Percentiles rank a stretch among this genome's conserved stretches.
phyloP scores from a whole-genome alignment of 352 stramenopile species.

The Globisporangium solare region DNA sequence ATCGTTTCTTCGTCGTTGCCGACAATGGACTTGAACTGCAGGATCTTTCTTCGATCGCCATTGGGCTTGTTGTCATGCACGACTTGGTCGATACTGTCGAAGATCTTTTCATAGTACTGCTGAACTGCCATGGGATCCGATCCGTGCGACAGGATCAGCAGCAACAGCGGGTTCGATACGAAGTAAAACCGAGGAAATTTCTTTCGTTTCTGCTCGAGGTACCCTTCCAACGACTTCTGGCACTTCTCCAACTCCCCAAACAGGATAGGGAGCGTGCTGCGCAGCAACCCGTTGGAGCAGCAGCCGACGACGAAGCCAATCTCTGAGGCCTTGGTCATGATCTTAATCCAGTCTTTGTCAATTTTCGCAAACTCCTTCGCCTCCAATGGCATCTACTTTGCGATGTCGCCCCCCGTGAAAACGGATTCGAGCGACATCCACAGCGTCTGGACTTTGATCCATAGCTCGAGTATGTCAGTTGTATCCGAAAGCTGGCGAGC shows the following conservation, averaged over 20 bases:
- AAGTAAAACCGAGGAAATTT: conserved; percentile 93
- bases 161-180: conserved; percentile 87
- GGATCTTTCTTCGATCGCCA: conserved; percentile 53
- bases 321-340: conserved; percentile 84
- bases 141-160: conserved; percentile 86
- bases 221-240: conserved; percentile 89
- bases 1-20: conserved; percentile 77
- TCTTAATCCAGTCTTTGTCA: conserved; percentile 90
- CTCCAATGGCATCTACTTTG: conserved; percentile 90
- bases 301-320: conserved; percentile 71
- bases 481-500: conserved; percentile 86
- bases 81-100: conserved; percentile 75
- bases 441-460: conserved; percentile 89
- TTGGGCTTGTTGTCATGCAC: conserved; percentile 44
- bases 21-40: conserved; percentile 70
- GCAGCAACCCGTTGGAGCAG: conserved; percentile 82
- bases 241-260: conserved; percentile 90
- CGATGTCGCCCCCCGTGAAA: conserved; percentile 91
- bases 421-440: conserved; percentile 90
- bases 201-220: conserved; percentile 89
- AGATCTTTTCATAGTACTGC: conserved; percentile 89
- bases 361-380: conserved; percentile 92
- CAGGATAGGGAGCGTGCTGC: conserved; percentile 81
- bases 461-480: conserved; percentile 85
- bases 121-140: conserved; percentile 74